These are phyloP conservation scores for Ceriops tagal DNA, from an alignment of 345 rosid genomes.

Conservation along the genomic window DNA sequence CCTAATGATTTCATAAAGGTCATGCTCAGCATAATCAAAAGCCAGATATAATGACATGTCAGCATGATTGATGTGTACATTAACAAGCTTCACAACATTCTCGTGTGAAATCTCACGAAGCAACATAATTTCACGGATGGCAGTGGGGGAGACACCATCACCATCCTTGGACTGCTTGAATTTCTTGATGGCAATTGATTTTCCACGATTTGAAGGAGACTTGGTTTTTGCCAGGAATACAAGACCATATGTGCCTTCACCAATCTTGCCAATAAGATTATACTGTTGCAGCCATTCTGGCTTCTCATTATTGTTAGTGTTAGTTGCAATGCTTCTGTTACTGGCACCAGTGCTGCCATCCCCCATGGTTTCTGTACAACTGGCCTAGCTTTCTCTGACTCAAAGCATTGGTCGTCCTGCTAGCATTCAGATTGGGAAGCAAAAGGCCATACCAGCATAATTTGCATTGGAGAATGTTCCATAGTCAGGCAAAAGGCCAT, in stretches of 20 bases:
- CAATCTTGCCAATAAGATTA: slow-evolving; percentile 95
- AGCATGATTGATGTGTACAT: slow-evolving; percentile 89
- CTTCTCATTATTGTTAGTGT: slow-evolving; percentile 41
- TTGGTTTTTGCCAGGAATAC: slow-evolving; percentile 90
- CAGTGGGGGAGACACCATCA: slow-evolving; percentile 99
- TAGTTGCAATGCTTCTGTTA: slow-evolving; percentile 28
- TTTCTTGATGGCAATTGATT: slow-evolving; percentile 92
- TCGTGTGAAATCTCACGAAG: slow-evolving; percentile 92
- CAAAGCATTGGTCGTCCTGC: not conserved
- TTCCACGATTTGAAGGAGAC: slow-evolving; percentile 69
- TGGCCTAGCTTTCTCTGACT: not conserved
- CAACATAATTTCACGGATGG: slow-evolving; percentile 98
- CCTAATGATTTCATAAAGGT: slow-evolving; percentile 90
- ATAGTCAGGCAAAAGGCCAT: no score
- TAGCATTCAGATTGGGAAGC: not conserved
- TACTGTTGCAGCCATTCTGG: slow-evolving; percentile 99
- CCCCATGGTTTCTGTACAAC: slow-evolving; percentile 42
- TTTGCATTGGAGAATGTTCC: no score
- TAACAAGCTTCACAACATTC: slow-evolving; percentile 95
- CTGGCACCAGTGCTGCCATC: slow-evolving; percentile 36
- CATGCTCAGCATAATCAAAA: slow-evolving; percentile 92
- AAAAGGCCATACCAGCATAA: not conserved
- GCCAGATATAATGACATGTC: slow-evolving; percentile 98
- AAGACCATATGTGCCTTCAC: slow-evolving; percentile 98
- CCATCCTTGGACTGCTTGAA: slow-evolving; percentile 99